Evolutionary conservation across 2,329 filamentous ascomycete genomes (phyloP).

Genomic region (Fusarium udum): DNA sequence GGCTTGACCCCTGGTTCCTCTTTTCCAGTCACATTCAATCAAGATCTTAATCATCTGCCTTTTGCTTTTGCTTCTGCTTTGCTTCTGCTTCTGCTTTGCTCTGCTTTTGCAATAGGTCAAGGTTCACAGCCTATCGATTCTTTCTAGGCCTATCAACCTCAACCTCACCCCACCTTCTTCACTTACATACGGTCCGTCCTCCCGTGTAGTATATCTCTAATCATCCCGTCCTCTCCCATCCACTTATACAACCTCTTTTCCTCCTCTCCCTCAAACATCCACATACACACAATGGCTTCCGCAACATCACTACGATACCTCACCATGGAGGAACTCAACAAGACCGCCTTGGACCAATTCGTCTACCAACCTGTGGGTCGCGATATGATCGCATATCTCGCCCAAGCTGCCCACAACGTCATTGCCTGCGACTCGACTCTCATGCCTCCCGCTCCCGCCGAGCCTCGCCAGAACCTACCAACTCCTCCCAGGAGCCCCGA

Average conservation of each 20-base stretch:
- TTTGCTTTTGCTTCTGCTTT: constrained; percentile 2
- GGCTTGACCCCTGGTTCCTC: constrained; percentile 26
- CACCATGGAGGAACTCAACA: constrained; percentile 69
- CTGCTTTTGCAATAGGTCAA: constrained; percentile 19
- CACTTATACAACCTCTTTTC: constrained; percentile 15
- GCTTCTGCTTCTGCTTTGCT: not conserved
- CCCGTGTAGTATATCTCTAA: constrained; percentile 33
- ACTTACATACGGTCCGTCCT: constrained; percentile 31
- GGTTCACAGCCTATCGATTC: constrained; percentile 7
- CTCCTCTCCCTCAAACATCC: constrained; percentile 7
- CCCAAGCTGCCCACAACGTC: constrained; percentile 77
- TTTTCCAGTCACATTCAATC: constrained; percentile 36
- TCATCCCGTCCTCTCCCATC: constrained; percentile 4
- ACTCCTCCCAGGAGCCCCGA: constrained; percentile 63
- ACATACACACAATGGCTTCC: constrained; percentile 31
- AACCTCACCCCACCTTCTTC: constrained; percentile 18
- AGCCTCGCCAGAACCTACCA: constrained; percentile 51
- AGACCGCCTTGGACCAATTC: constrained; percentile 80
- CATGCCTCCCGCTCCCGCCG: constrained; percentile 57
- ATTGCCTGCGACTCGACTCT: constrained; percentile 78
- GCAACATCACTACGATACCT: constrained; percentile 56
- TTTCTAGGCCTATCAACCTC: constrained; percentile 9
- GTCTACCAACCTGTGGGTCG: constrained; percentile 79
- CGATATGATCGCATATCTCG: constrained; percentile 82
- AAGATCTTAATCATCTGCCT: constrained; percentile 27